Percentiles rank a stretch among this genome's conserved stretches.
Evolutionary conservation across 805 yeast genomes (phyloP).

Genomic region (Zygotorulaspora sp.): DNA sequence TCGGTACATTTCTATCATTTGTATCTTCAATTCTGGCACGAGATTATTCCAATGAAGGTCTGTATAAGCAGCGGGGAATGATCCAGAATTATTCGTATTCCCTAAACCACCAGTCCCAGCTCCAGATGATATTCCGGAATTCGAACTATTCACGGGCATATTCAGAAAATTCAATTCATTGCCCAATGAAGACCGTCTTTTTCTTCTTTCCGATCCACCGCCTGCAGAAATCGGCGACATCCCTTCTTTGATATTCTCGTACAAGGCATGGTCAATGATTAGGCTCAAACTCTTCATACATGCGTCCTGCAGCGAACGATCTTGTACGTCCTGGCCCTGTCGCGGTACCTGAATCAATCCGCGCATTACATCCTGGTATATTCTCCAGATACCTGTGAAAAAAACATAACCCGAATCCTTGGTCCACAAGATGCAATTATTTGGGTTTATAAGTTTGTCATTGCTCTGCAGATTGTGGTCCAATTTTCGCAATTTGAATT

Average conservation of each 20-base stretch:
- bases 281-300: conserved; percentile 21
- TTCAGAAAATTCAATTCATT: conserved; percentile 3
- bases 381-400: conserved; percentile 83
- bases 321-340: neutral
- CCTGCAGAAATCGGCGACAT: neutral
- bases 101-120: neutral
- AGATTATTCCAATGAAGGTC: conserved; percentile 35
- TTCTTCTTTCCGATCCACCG: conserved; percentile 9
- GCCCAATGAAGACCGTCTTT: conserved; percentile 12
- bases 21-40: conserved; percentile 19
- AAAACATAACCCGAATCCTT: conserved; percentile 80
- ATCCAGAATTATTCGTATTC: neutral
- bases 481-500: conserved; percentile 28
- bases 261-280: conserved; percentile 21
- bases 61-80: conserved; percentile 15
- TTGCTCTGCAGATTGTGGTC: conserved; percentile 18
- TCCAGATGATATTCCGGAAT: neutral
- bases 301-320: conserved; percentile 4
- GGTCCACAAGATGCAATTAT: conserved; percentile 82
- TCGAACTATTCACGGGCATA: neutral
- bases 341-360: conserved; percentile 22
- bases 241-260: conserved; percentile 10
- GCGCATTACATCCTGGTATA: conserved; percentile 35
- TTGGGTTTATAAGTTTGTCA: conserved; percentile 31
- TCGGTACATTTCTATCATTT: conserved; percentile 17